Conservation (phyloP, 306 rosid species). For the Hippophae tibetana region DNA sequence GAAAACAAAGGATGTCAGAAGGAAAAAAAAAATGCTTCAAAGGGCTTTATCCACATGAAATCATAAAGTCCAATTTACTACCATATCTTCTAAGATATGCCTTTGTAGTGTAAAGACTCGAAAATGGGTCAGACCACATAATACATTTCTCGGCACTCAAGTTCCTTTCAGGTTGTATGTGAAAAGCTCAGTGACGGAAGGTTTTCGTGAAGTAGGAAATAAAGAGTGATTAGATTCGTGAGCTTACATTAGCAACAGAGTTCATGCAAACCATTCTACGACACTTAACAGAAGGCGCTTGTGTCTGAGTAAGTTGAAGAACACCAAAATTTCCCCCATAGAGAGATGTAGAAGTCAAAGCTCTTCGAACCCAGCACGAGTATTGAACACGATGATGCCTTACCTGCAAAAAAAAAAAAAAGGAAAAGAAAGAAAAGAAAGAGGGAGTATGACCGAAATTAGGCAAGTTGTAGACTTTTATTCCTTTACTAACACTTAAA, state of each 20-base stretch:
- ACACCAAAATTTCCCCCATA: constrained; percentile 23
- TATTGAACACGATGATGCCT: constrained; percentile 3
- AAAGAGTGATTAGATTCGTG: background rate
- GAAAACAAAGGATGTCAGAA: no score
- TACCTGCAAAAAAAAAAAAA: background rate
- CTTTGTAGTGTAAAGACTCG: no score
- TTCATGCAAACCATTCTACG: constrained; percentile 34
- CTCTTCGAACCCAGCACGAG: constrained; percentile 11
- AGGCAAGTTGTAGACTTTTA: no score
- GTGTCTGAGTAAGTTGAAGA: constrained; percentile 3
- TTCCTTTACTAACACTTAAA: no score
- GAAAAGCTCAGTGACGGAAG: no score
- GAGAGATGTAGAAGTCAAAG: constrained; percentile 27
- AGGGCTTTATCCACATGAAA: no score
- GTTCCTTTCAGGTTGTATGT: no score
- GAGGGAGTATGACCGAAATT: background rate
- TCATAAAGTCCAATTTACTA: no score
- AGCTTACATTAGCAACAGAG: constrained; percentile 39
- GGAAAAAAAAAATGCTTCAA: no score
- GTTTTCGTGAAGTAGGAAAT: background rate
- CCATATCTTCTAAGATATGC: no score
- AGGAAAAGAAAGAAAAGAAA: background rate
- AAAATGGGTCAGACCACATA: no score
- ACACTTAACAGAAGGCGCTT: constrained; percentile 22
- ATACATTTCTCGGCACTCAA: no score